Evolutionary conservation across 2,329 filamentous ascomycete genomes (phyloP), one percentile per base, ranked within the genome.

Genomic region (Pseudopithomyces maydicus): DNA sequence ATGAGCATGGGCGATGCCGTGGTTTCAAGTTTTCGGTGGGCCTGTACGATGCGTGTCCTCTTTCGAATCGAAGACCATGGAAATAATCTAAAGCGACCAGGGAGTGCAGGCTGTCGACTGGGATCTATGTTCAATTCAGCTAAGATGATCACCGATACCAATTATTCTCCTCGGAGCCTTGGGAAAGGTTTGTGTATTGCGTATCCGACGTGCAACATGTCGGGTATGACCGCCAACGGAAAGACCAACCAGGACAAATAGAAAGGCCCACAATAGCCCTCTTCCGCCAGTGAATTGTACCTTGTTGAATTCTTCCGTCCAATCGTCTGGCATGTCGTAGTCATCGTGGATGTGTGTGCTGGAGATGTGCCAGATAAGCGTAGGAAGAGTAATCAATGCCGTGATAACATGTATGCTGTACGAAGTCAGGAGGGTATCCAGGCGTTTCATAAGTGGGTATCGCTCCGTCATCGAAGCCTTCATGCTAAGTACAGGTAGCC

Each of bases 291-390:
- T 52, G 14, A 58, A 54, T 15, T 63, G 58, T 22, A 43, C 39
- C 2, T 36, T 52, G 4, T 52, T n/a, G 33, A 66, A 66, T 0
- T 20, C 33, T 7, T 43, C 15, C 1, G 45, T 47, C 62, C 63
- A 65, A n/a, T 56, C 52, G 3, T n/a, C 8, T 1, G 64, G 66
- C 63, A 69, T 66, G 8, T 47, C 26, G 44, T 66, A 64, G 19
- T 61, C 45, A 22, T 65, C 57, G 29, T 61, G 47, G 1, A 67
- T 39, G 10, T 61, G 44, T 11, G 55, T 49, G 38, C 57, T 63
- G 5, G 58, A 62, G 41, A 63, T 58, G 43, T 68, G 65, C 67
- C 64, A 69, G 33, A 64, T 55, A 12, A 69, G 61, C 33, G 64
- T 57, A 29, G 64, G 61, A 2, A 62, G 52, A 15, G 60, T 55